Conservation (phyloP, 768 basidiomycete species). For the Hydnomerulius pinastri region DNA sequence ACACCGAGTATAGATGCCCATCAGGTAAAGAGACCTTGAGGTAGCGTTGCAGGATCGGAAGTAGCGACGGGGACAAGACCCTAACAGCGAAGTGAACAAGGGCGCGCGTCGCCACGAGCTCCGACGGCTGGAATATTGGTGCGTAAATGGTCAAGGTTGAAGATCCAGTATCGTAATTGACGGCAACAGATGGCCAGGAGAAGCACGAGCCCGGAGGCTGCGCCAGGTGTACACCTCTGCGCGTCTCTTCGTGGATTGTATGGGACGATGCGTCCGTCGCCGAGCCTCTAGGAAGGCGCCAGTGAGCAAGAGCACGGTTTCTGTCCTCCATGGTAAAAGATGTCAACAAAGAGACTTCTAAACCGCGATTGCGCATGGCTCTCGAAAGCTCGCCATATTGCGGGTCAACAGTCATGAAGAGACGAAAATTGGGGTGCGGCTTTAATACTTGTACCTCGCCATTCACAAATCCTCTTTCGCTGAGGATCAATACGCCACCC, state of each 20-base stretch:
- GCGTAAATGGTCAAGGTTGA: slow-evolving; percentile 44
- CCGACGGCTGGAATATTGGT: slow-evolving; percentile 28
- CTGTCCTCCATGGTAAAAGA: slow-evolving; percentile 46
- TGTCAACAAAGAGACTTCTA: slow-evolving; percentile 69
- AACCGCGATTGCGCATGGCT: slow-evolving; percentile 97
- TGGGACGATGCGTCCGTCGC: slow-evolving; percentile 8
- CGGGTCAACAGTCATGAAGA: slow-evolving; percentile 94
- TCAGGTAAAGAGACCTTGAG: slow-evolving; percentile 13
- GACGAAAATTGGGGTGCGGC: slow-evolving; percentile 87
- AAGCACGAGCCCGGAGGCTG: background rate
- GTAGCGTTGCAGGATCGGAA: slow-evolving; percentile 25
- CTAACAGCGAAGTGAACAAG: slow-evolving; percentile 31
- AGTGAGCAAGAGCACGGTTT: slow-evolving; percentile 44
- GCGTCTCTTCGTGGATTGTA: slow-evolving; percentile 22
- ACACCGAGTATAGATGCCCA: slow-evolving; percentile 16
- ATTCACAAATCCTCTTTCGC: slow-evolving; percentile 83
- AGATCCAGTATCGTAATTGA: slow-evolving; percentile 52
- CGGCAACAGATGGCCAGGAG: slow-evolving; percentile 36
- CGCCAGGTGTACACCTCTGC: slow-evolving; percentile 22
- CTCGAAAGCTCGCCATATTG: slow-evolving; percentile 91
- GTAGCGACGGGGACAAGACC: slow-evolving; percentile 11
- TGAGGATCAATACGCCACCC: slow-evolving; percentile 79
- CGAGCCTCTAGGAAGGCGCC: slow-evolving; percentile 46
- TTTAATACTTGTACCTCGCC: slow-evolving; percentile 71
- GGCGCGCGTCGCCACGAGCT: slow-evolving; percentile 16